Base-by-base conservation (phyloP, 2,329 filamentous ascomycete species). In the Rachicladosporium sp. region DNA sequence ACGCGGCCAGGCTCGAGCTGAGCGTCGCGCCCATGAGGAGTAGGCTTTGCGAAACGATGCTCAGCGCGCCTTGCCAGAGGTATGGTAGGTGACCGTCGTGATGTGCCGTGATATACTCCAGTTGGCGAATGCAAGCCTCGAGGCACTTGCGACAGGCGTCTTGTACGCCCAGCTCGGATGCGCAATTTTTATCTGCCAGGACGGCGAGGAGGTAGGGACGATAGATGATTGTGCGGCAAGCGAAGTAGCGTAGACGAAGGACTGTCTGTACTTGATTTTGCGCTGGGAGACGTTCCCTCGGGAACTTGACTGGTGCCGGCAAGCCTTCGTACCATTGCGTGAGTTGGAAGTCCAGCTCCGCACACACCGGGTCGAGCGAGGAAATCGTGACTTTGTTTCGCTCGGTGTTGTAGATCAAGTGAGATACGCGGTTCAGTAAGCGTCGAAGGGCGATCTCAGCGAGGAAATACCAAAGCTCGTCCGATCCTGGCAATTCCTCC, bases 41-140 rank as follows among this genome's bases (percentile, higher is more conserved):
- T 10, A 91, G 67, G 2, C 81, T 82, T 60, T 91, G 84, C 4
- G 82, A 86, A 15, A 88, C 81, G 55, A 91, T 84, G 13, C 81
- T 87, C 30, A 91, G 69, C 6, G 83, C 82, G 11, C 83, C 83
- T 64, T 89, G 84, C 79, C 82, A 91, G 12, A 89, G 71, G 60
- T 89, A 91, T 9, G 83, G 83, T 65, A 91, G 79, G 56, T 89
- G 83, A 37, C 84, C 83, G 44, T 80, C 81, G 54, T 87, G 83
- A 62, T 89, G 82, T 49, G 80, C 81, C 40, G 73, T 71, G 47
- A 89, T 80, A 56, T 87, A 76, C 61, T 89, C 82, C 40, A 89
- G 66, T 61, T 91, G 84, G 48, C 81, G 73, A 46, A 89, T 73
- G 40, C 80, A 83, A 38, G 84, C 82, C 55, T 89, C 84, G 15